These are phyloP conservation scores for Nematocida sp. DNA, from an alignment of 371 early-diverging fungal genomes.

Conservation along the genomic window DNA sequence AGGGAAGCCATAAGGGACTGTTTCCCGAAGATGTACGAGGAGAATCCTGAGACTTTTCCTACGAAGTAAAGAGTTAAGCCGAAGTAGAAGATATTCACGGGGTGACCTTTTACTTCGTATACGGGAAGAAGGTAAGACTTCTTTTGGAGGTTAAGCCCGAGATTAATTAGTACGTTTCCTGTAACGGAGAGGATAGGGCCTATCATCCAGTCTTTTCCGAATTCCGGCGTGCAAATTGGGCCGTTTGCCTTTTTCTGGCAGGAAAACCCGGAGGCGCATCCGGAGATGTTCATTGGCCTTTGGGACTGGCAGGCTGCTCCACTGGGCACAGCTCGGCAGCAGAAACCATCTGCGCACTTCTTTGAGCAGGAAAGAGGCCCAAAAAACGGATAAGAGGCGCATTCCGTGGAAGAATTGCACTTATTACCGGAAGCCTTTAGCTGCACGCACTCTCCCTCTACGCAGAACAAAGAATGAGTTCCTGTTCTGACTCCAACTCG, in stretches of 20 bases:
- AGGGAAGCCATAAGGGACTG: constrained; percentile 77
- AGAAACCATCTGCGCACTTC: constrained; percentile 57
- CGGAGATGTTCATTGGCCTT: constrained; percentile 62
- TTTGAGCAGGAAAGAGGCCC: constrained; percentile 67
- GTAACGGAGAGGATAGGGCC: constrained; percentile 72
- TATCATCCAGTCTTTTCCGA: constrained; percentile 65
- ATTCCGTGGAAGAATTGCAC: constrained; percentile 63
- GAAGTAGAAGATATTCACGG: constrained; percentile 61
- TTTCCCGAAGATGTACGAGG: constrained; percentile 75
- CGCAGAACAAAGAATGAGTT: constrained; percentile 65
- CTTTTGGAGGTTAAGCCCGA: constrained; percentile 80
- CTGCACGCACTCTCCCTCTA: constrained; percentile 62
- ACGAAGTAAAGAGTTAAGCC: constrained; percentile 72
- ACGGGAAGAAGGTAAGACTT: constrained; percentile 70
- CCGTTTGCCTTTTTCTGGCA: constrained; percentile 59
- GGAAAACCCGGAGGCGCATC: constrained; percentile 61
- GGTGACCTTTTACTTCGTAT: constrained; percentile 41
- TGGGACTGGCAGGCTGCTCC: constrained; percentile 59
- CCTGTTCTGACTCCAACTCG: constrained; percentile 56
- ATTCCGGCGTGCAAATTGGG: constrained; percentile 61
- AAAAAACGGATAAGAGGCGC: constrained; percentile 66
- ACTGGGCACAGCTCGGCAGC: constrained; percentile 66
- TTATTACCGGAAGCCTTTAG: constrained; percentile 57
- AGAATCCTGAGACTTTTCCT: constrained; percentile 73
- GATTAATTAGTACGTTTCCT: constrained; percentile 72